Base-by-base conservation (phyloP, 768 basidiomycete species). In the Clitopilus hobsonii region DNA sequence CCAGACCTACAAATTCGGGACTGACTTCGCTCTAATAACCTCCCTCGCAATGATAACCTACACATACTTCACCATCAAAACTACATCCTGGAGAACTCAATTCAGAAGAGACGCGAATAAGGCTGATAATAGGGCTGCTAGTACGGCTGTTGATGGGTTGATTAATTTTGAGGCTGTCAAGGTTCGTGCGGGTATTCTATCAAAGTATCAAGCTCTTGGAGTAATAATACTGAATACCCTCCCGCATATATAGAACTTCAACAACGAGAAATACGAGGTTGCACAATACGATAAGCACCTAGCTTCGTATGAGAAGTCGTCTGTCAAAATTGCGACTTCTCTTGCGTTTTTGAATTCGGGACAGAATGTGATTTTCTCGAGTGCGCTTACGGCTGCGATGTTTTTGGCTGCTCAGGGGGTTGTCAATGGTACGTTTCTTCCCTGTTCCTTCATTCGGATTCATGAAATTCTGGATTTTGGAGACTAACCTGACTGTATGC, bases 141-240 rank as follows among this genome's bases (percentile, higher is more conserved):
- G 92, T 0, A 83, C 89, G 1, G 91, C 93, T 2, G 93, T 98
- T 2, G 97, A 99, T 66, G 92, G 95, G 0, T 74, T 99, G 41
- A 96, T 99, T 68, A 99, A 99, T 65, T 98, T 93, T 63, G 97
- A 99, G 67, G 97, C 97, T 2, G 97, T 99, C 64, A 99, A 98
- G 81, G 95, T 94, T 58, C 26, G 25, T 58, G 29, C 25, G 5
- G 18, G 14, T 13, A 25, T 36, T 56, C 3, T 23, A 6, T 18
- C 16, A 7, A 32, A 32, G 16, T 16, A 16, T 38, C 45, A 7
- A 32, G 20, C 16, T 32, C 7, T 47, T 27, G 27, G 22, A 8
- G 30, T 51, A 32, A 22, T 18, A 49, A 7, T 49, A 54, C 5
- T 61, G 14, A 52, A 36, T 56, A 52, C 52, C n/a, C n/a, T n/a